phyloP scores from a whole-genome alignment of 148 eudicot genomes.

The Nyssa sinensis region DNA sequence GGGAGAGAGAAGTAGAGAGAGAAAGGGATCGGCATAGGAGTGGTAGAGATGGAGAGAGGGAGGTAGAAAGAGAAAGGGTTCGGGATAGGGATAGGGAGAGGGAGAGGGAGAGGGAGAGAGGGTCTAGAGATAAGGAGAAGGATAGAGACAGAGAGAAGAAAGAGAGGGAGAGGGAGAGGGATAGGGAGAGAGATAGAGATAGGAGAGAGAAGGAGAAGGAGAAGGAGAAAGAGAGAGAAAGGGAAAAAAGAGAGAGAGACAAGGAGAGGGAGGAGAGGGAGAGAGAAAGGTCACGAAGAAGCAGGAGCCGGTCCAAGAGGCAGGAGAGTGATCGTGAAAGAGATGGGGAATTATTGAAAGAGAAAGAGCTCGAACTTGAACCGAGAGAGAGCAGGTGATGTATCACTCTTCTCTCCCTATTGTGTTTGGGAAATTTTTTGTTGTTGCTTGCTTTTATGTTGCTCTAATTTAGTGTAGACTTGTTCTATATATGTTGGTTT shows the following conservation, averaged over 20 bases:
- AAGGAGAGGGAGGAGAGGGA: conserved; percentile 27
- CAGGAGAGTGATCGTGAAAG: conserved; percentile 41
- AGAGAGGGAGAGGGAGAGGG: conserved; percentile 24
- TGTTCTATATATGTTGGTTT: neutral
- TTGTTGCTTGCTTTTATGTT: neutral
- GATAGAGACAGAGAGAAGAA: conserved; percentile 18
- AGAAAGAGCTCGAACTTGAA: conserved; percentile 44
- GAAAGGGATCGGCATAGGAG: conserved; percentile 28
- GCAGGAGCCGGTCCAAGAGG: conserved; percentile 33
- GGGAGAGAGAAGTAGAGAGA: conserved; percentile 17
- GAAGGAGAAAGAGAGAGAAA: conserved; percentile 29
- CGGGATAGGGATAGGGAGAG: conserved; percentile 26
- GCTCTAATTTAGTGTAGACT: neutral
- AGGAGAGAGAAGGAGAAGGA: conserved; percentile 23
- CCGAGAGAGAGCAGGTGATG: conserved; percentile 74
- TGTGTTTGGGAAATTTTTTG: too few species aligned
- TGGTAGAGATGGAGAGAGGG: conserved; percentile 23
- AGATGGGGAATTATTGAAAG: conserved; percentile 37
- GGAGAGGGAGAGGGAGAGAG: conserved; percentile 24
- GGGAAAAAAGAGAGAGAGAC: conserved; percentile 22
- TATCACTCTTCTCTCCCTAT: neutral
- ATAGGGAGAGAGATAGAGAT: conserved; percentile 13
- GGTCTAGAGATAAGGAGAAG: conserved; percentile 23
- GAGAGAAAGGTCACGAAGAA: conserved; percentile 16
- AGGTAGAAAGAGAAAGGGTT: conserved; percentile 20